Evolutionary conservation across 768 basidiomycete genomes (phyloP).

Genomic region (Mycena rosella): DNA sequence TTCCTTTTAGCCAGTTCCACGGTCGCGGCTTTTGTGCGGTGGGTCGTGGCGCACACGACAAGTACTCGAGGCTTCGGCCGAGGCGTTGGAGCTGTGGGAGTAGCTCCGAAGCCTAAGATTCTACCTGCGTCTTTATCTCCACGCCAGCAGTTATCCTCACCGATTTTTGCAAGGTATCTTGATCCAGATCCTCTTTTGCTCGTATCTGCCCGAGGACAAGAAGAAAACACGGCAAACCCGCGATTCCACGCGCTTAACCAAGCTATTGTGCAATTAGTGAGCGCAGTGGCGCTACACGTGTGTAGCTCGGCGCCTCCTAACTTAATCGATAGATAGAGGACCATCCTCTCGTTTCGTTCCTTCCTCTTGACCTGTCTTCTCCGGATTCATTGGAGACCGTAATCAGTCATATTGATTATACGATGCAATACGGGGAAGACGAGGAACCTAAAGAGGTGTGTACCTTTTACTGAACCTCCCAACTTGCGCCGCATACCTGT

Average conservation of each 20-base stretch:
- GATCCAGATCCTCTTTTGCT: constrained; percentile 96
- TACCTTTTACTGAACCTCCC: constrained; percentile 7
- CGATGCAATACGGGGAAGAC: constrained; percentile 99
- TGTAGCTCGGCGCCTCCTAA: constrained; percentile 5
- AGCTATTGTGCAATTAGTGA: constrained; percentile 94
- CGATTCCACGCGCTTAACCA: constrained; percentile 94
- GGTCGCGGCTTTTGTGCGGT: constrained; percentile 1
- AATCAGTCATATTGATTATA: constrained; percentile 96
- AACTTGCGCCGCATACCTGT: too few species aligned
- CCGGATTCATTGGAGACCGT: constrained; percentile 92
- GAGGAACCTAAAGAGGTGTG: constrained; percentile 95
- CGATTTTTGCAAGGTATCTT: constrained; percentile 71
- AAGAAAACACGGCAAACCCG: constrained; percentile 71
- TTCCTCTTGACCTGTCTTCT: constrained; percentile 92
- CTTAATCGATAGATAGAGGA: constrained; percentile 86
- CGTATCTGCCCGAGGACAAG: constrained; percentile 69
- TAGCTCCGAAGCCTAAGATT: constrained; percentile 9
- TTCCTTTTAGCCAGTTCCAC: neutral
- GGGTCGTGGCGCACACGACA: constrained; percentile 14
- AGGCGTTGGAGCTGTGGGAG: constrained; percentile 21
- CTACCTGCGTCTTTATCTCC: neutral
- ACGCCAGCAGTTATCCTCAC: neutral
- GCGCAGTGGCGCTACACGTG: constrained; percentile 43
- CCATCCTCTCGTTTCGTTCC: constrained; percentile 96
- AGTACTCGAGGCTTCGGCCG: neutral